A percentile compares a stretch with the other conserved stretches of the same genome.
These are phyloP conservation scores for Aspergillus bertholletiae DNA, from an alignment of 495 filamentous ascomycete species.

Conservation along the genomic window DNA sequence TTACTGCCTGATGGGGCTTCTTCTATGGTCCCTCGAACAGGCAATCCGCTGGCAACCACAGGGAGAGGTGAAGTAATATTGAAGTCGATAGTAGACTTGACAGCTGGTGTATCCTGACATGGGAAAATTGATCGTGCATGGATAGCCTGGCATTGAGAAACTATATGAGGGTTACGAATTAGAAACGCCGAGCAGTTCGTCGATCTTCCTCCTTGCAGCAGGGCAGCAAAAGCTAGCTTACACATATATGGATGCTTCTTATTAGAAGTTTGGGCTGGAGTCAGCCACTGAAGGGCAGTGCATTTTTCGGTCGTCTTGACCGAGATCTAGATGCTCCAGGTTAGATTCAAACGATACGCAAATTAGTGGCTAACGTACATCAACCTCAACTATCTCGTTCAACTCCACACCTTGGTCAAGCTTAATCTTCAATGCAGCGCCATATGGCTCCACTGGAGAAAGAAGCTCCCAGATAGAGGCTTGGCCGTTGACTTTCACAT, in stretches of 20 bases:
- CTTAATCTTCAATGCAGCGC: slow-evolving; percentile 71
- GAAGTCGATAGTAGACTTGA: slow-evolving; percentile 88
- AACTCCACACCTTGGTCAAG: slow-evolving; percentile 60
- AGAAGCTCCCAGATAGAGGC: slow-evolving; percentile 65
- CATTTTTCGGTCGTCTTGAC: slow-evolving; percentile 76
- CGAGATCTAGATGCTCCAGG: slow-evolving; percentile 38
- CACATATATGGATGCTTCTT: slow-evolving; percentile 94
- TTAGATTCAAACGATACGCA: not conserved
- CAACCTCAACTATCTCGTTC: slow-evolving; percentile 59
- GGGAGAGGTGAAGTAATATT: slow-evolving; percentile 81
- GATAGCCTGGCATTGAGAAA: slow-evolving; percentile 97
- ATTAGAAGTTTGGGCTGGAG: slow-evolving; percentile 84
- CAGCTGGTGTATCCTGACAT: slow-evolving; percentile 93
- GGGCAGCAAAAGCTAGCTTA: slow-evolving; percentile 27
- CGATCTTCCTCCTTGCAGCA: not conserved
- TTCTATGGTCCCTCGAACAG: slow-evolving; percentile 50
- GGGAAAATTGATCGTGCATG: slow-evolving; percentile 90
- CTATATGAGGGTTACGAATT: slow-evolving; percentile 22
- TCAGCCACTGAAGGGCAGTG: slow-evolving; percentile 92
- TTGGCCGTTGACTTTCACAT: slow-evolving; percentile 61
- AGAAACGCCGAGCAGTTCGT: not conserved
- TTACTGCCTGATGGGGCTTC: slow-evolving; percentile 32
- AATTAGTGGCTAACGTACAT: slow-evolving; percentile 34
- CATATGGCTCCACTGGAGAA: slow-evolving; percentile 67
- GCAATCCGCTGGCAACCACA: slow-evolving; percentile 82